Evolutionary conservation across 495 filamentous ascomycete species (phyloP), one percentile per base, ranked within the genome.

Genomic region (Achaetomiella virescens): DNA sequence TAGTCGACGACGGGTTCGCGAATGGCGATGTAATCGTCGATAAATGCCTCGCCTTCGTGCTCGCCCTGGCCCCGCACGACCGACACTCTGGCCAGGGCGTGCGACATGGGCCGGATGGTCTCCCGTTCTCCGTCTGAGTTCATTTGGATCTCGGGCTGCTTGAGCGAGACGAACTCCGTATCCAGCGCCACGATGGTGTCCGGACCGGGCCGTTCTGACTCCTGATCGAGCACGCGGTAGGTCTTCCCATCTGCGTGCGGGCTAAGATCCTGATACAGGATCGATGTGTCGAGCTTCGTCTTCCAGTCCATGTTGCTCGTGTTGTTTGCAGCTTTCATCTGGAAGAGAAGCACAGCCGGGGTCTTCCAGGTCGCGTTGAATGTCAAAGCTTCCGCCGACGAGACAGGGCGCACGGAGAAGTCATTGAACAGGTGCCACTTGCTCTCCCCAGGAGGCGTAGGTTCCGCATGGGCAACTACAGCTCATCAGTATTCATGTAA

Each of bases 371-470:
- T 75, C 21, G 87, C 80, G 35, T 89, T 91, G 64, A 97, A 97
- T 14, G 84, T 82, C 12, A 97, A 73, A 5, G 95, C 95, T 66
- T 97, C 91, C 35, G 87, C 86, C 9, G 61, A 74, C 14, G 84
- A 77, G 17, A 95, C 78, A n/a, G 85, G 81, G 6, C 87, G 81
- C 31, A 99, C 93, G 12, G 95, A 75, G 60, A 99, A 99, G 70
- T 99, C 93, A 52, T 99, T 99, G 71, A 99, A 96, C 5, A 99
- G 67, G 64, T 96, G 88, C 93, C 93, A 99, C 57, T 83, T 82
- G 59, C 75, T 81, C 49, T 82, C 75, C 1, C 66, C 67, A 8
- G 82, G 74, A 6, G 77, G 60, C 6, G 76, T 71, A 1, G 71
- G 67, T 20, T 79, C 77, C 3, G 90, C 89, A 22, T 91, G 81